Base-by-base conservation (phyloP, 768 basidiomycete species). In the Suillus ampliporus region DNA sequence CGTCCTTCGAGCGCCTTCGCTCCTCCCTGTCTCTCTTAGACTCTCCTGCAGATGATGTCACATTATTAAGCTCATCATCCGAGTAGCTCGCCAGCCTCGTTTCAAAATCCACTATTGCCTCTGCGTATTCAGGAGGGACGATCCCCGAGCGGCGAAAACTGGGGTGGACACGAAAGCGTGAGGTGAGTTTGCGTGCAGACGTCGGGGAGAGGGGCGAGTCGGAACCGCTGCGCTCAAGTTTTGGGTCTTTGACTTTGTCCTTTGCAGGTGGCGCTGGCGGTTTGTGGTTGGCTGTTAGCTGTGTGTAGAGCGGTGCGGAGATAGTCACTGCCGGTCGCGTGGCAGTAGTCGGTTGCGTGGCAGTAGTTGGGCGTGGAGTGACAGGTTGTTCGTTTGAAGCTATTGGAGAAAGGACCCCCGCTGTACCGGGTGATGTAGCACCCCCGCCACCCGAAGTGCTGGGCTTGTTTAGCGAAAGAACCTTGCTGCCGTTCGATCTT, bases 101-200 rank as follows among this genome's bases (percentile, higher is more conserved):
- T 78, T 92, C 88, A 77, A 95, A 95, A 59, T 94, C 92, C 54
- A 94, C 85, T 40, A 83, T 85, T 5, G 37, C 53, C 15, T 54
- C 53, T 58, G 91, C 88, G 73, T 91, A 91, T 74, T 92, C 89
- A n/a, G 91, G 84, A 37, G 91, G 90, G 15, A 80, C 73, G 69
- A 87, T 78, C 46, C 81, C 82, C 43, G 78, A 77, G 60, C 84
- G 82, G 67, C 83, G 77, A 60, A 81, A 64, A 71, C 83, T 88
- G 64, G 84, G 80, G 38, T 85, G 83, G 62, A 90, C 75, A 44
- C 87, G 85, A 78, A 91, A 89, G 67, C 86, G 84, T 15, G 79
- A 77, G 41, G 74, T 71, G 1, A 54, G 37, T 67, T 81, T 86
- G 56, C 77, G 71, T 37, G 70, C 72, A 15, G 46, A 61, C 13